These are phyloP conservation scores for Russula sp. DNA, from an alignment of 768 basidiomycete species.

Conservation along the genomic window DNA sequence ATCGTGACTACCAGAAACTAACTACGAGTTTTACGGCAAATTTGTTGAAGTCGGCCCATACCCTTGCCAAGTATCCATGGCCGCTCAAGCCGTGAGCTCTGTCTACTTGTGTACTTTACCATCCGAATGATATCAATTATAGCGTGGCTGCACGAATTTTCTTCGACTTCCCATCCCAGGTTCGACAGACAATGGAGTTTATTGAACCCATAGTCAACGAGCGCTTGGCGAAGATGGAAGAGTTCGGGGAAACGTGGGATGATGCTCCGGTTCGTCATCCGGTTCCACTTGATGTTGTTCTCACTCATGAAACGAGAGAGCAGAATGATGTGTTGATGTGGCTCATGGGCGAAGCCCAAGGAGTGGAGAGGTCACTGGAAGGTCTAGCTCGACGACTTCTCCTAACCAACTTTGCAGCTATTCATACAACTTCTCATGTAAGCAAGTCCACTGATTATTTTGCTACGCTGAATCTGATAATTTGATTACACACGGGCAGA, in stretches of 20 bases:
- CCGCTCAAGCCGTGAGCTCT: constrained; percentile 37
- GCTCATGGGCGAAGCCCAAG: constrained; percentile 32
- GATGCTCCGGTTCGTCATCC: background rate
- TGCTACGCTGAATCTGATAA: background rate
- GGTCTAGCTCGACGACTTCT: constrained; percentile 30
- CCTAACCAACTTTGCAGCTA: constrained; percentile 32
- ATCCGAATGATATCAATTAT: background rate
- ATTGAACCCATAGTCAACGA: constrained; percentile 5
- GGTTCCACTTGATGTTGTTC: background rate
- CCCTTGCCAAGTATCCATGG: constrained; percentile 34
- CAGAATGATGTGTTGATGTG: constrained; percentile 37
- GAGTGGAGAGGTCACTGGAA: constrained; percentile 27
- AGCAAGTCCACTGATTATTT: background rate
- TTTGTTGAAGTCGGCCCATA: constrained; percentile 27
- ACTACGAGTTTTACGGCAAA: constrained; percentile 33
- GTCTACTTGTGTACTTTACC: too few relatives aligned
- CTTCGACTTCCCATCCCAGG: background rate
- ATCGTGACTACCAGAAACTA: constrained; percentile 34
- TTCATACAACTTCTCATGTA: constrained; percentile 33
- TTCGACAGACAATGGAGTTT: background rate
- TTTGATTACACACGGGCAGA: background rate
- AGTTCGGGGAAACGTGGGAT: background rate
- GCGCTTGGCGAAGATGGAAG: background rate
- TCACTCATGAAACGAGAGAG: background rate
- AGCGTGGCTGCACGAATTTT: background rate